Conservation (phyloP, 2,329 filamentous ascomycete species). For the Cadophora luteo-olivacea region DNA sequence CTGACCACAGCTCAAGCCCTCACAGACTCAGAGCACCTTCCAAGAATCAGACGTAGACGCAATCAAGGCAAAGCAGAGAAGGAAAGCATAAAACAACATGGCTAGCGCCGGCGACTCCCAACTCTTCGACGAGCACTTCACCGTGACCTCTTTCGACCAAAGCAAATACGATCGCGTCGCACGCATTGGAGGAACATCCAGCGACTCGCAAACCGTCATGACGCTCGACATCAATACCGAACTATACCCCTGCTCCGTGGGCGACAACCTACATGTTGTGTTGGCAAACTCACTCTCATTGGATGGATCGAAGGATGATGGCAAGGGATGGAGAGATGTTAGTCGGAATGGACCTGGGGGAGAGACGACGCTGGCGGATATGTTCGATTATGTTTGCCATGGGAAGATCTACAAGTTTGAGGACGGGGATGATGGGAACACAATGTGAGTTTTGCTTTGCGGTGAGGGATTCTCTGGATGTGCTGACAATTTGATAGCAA, state of each 20-base stretch:
- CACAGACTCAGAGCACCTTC: neutral
- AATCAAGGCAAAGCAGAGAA: neutral
- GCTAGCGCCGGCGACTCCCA: constrained; percentile 80
- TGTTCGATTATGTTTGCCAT: constrained; percentile 87
- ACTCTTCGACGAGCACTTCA: constrained; percentile 93
- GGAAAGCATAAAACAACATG: constrained; percentile 26
- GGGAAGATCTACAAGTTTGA: constrained; percentile 91
- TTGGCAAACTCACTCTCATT: constrained; percentile 85
- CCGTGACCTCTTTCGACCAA: constrained; percentile 77
- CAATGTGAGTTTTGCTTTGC: constrained; percentile 69
- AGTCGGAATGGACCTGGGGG: constrained; percentile 57
- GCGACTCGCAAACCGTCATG: constrained; percentile 77
- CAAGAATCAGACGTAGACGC: neutral
- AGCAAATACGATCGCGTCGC: constrained; percentile 96
- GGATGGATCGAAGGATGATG: constrained; percentile 81
- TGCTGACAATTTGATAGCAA: constrained; percentile 63
- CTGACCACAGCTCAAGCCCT: neutral
- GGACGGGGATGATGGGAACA: constrained; percentile 78
- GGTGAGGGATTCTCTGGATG: neutral
- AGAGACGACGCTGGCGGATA: constrained; percentile 72
- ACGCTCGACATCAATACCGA: constrained; percentile 94
- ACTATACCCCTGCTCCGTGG: constrained; percentile 78
- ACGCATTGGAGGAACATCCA: constrained; percentile 78
- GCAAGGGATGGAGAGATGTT: constrained; percentile 82
- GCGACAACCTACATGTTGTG: constrained; percentile 80